A percentile compares a stretch with the other conserved stretches of the same genome.
Evolutionary conservation across 2,329 filamentous ascomycete genomes (phyloP).

Genomic region (Corynespora cassiicola): DNA sequence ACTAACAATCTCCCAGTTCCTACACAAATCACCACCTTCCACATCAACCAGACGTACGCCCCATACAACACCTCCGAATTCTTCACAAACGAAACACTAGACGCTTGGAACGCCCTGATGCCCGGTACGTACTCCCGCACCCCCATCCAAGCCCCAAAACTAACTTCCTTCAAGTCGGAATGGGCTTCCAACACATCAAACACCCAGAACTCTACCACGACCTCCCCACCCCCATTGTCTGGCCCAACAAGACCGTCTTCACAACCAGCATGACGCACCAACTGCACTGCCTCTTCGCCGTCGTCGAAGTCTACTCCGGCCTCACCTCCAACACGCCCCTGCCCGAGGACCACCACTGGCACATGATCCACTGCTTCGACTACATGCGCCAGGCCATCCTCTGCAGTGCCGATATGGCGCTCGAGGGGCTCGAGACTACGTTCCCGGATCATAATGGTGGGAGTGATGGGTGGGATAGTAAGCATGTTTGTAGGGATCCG

Average conservation of each 20-base stretch:
- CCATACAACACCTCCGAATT: conserved; percentile 44
- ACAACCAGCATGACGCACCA: conserved; percentile 44
- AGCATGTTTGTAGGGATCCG: conserved; percentile 33
- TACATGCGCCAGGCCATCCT: conserved; percentile 44
- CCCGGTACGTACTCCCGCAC: conserved; percentile 16
- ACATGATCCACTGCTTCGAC: conserved; percentile 47
- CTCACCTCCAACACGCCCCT: conserved; percentile 29
- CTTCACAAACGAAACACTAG: conserved; percentile 39
- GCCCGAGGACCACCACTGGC: conserved; percentile 44
- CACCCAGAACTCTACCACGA: conserved; percentile 36
- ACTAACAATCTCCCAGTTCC: conserved; percentile 27
- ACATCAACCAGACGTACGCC: conserved; percentile 42
- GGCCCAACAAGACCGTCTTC: conserved; percentile 41
- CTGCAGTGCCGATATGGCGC: conserved; percentile 37
- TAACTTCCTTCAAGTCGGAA: conserved; percentile 26
- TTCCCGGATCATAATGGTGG: conserved; percentile 44
- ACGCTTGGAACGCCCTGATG: conserved; percentile 41
- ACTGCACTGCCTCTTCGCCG: conserved; percentile 41
- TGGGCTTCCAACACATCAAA: conserved; percentile 41
- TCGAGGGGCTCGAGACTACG: conserved; percentile 41
- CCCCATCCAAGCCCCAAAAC: neutral
- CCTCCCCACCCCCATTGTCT: conserved; percentile 40
- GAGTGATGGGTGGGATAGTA: conserved; percentile 44
- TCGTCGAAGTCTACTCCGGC: conserved; percentile 38
- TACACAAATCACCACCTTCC: conserved; percentile 39